Evolutionary conservation across 208 protist genomes (phyloP), one percentile per base, ranked within the genome.

Genomic region (Naegleria fowleri): DNA sequence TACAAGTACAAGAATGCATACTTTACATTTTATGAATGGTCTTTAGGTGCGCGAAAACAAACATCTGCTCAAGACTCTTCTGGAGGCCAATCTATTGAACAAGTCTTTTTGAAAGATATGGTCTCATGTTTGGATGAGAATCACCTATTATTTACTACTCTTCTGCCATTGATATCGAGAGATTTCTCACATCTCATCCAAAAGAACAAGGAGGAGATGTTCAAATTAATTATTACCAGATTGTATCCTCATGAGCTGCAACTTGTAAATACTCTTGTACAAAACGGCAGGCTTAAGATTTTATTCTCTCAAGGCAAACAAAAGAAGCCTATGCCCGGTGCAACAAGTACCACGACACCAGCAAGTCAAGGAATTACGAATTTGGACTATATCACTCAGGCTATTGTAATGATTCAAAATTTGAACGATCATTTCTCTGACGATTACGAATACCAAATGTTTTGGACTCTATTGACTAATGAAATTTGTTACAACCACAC

Each of bases 11-110:
- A 79, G n/a, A 36, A 7, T 25, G 67, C 25, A 36, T 79, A 79
- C n/a, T 79, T n/a, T 19, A 58, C 41, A 58, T 58, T 88, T 58
- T 88, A 58, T 58, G 85, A 88, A 59, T 88, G 43, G 41, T 6
- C 13, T 36, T 29, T 88, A 9, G 9, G 33, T 38, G 25, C 33
- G 0, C 9, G 85, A 38, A 51, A 38, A 79, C n/a, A 19, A 19
- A 7, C 1, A 36, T 29, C 6, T 25, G n/a, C n/a, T n/a, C 25
- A 16, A 75, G 13, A n/a, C 38, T 0, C 2, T 55, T 0, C 7
- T 39, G 22, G n/a, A 38, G 9, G 16, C 6, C 41, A 52, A 58
- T 39, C 25, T 22, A 5, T 19, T 38, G 41, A 48, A 16, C 41
- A 33, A 11, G 41, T 88, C 6, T 88, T 88, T 58, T n/a, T 88